These are phyloP conservation scores for Suillus cothurnatus DNA, from an alignment of 768 basidiomycete genomes.

Conservation along the genomic window DNA sequence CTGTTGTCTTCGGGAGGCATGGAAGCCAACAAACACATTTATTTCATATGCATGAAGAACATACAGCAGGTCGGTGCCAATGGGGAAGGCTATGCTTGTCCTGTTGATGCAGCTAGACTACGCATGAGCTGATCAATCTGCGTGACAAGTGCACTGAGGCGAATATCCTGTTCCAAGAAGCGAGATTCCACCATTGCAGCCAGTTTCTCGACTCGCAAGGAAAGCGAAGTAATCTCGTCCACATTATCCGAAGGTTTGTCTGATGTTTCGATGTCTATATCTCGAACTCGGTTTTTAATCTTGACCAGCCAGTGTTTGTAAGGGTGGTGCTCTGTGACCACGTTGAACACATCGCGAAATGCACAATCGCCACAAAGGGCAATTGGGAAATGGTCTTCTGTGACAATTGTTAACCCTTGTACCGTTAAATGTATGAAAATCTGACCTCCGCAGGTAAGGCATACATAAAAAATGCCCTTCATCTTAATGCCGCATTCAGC, in stretches of 20 bases:
- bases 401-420: background rate
- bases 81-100: background rate
- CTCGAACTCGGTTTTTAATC: background rate
- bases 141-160: background rate
- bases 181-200: background rate
- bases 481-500: background rate
- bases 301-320: background rate
- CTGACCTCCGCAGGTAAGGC: background rate
- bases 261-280: background rate
- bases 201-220: background rate
- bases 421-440: background rate
- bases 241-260: background rate
- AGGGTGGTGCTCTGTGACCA: background rate
- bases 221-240: background rate
- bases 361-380: background rate
- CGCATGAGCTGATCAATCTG: background rate
- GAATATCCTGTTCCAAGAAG: background rate
- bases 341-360: background rate
- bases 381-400: background rate
- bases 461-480: background rate
- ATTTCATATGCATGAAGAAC: background rate
- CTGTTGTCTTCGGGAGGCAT: too few relatives aligned
- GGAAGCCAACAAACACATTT: background rate
- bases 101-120: background rate
- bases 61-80: background rate